Conservation (phyloP, 805 yeast genomes). For the Barnettozyma botsteinii region DNA sequence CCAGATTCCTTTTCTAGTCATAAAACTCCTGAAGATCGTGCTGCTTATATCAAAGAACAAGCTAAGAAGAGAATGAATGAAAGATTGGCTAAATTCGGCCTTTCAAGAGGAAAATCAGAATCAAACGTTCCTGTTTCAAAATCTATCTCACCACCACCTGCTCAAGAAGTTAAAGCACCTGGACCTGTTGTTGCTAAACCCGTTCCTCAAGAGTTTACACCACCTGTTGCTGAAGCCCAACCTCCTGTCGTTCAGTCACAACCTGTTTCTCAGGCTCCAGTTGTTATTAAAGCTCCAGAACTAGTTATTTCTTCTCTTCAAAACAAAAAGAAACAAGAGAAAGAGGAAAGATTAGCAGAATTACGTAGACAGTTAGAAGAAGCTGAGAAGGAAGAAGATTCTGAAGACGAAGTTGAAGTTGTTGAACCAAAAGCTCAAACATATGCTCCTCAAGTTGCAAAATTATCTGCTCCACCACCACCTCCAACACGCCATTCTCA, state of each 20-base stretch:
- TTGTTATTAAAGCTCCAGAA: conserved; percentile 7
- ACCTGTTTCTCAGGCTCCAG: conserved; percentile 3
- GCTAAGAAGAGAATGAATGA: conserved; percentile 81
- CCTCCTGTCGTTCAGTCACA: not conserved
- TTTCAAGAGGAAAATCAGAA: conserved; percentile 37
- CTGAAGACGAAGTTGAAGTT: conserved; percentile 22
- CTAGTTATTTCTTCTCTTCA: conserved; percentile 27
- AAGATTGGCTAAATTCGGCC: conserved; percentile 74
- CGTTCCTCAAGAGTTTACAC: not conserved
- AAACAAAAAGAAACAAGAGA: conserved; percentile 48
- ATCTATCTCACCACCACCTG: conserved; percentile 16
- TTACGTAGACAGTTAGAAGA: conserved; percentile 56
- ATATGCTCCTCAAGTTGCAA: conserved; percentile 15
- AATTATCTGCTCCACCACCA: conserved; percentile 11
- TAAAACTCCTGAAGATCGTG: conserved; percentile 57
- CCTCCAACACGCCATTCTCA: conserved; percentile 7
- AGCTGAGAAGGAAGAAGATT: conserved; percentile 40
- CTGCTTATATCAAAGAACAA: conserved; percentile 78
- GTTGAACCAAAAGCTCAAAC: conserved; percentile 14
- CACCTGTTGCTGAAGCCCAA: not conserved
- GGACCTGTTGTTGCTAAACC: not conserved
- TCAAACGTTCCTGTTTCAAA: conserved; percentile 10
- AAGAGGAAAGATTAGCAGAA: conserved; percentile 54
- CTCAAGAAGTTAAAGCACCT: too few relatives aligned
- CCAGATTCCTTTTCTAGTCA: conserved; percentile 26